These are phyloP conservation scores for sweet orange (Citrus sinensis) DNA, from an alignment of 345 rosid genomes.

Conservation along the genomic window DVS_A1.0 CM039162.1:10339001-10339500, in stretches of 20 bases:
- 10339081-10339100: no score
- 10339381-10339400: not conserved
- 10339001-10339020: no score
- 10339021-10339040: no score
- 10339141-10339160: not conserved
- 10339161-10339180: not conserved
- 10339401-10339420: not conserved
- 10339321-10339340: not conserved
- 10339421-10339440: slow-evolving; percentile 36
- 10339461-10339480: slow-evolving; percentile 56
- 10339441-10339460: slow-evolving; percentile 46
- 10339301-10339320: not conserved
- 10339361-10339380: not conserved
- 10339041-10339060: no score
- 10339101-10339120: no score
- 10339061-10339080: no score
- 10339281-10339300: not conserved
- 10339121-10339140: not conserved
- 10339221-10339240: not conserved
- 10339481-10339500: not conserved
- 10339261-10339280: not conserved
- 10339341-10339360: not conserved
- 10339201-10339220: not conserved
- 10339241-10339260: not conserved
- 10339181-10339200: not conserved